Conservation (phyloP, 257 asterid species). For the Solanum acaule region DNA sequence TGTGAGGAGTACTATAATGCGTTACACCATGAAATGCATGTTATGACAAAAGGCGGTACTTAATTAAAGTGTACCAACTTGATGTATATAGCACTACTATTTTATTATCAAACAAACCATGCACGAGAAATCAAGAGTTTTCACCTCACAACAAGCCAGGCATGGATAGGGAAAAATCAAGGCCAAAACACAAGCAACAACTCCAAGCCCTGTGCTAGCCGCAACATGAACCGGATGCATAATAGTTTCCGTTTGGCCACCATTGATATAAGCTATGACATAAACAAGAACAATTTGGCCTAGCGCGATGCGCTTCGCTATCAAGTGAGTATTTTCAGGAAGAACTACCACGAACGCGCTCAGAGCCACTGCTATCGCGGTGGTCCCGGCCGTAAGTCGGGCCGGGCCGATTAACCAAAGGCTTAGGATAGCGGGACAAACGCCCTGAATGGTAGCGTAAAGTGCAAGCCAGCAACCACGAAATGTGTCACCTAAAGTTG, state of each 20-base stretch:
- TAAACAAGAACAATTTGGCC: slow-evolving; percentile 77
- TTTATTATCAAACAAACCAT: background rate
- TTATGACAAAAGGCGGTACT: background rate
- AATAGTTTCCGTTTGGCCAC: slow-evolving; percentile 32
- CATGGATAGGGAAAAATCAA: slow-evolving; percentile 58
- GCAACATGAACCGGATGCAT: slow-evolving; percentile 70
- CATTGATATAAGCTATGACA: slow-evolving; percentile 44
- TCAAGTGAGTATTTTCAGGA: slow-evolving; percentile 53
- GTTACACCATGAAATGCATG: background rate
- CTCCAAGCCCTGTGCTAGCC: slow-evolving; percentile 77
- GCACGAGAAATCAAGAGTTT: background rate
- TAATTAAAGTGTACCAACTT: background rate
- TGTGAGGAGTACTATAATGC: background rate
- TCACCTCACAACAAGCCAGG: slow-evolving; percentile 62
- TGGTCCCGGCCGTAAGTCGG: slow-evolving; percentile 32
- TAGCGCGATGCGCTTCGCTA: slow-evolving; percentile 62
- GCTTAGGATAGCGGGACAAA: slow-evolving; percentile 47
- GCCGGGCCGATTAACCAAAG: slow-evolving; percentile 56
- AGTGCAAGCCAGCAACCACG: slow-evolving; percentile 66
- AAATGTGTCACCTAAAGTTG: slow-evolving; percentile 62
- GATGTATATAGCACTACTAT: background rate
- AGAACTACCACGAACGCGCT: slow-evolving; percentile 52
- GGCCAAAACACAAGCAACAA: slow-evolving; percentile 57
- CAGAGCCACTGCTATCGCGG: slow-evolving; percentile 41
- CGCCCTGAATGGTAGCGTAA: slow-evolving; percentile 38